A percentile compares a stretch with the other conserved stretches of the same genome.
These are phyloP conservation scores for Labyrinthula sp. DNA, from an alignment of 352 stramenopile genomes.

Conservation along the genomic window DNA sequence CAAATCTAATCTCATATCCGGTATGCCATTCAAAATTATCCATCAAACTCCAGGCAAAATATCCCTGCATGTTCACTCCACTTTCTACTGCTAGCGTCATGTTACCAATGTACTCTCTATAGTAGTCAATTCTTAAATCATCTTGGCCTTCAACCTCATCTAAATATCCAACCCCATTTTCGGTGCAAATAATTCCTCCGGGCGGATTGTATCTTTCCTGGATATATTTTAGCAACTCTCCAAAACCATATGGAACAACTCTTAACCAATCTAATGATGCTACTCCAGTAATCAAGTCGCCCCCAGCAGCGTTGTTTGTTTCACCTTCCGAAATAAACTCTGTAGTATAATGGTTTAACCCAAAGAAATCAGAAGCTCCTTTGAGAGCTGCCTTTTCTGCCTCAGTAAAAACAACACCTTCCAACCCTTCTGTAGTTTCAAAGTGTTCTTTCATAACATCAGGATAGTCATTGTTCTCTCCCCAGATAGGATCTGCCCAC, in stretches of 20 bases:
- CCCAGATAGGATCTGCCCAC: slow-evolving; percentile 68
- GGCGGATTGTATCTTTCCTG: slow-evolving; percentile 49
- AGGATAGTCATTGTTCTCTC: slow-evolving; percentile 66
- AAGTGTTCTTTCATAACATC: slow-evolving; percentile 61
- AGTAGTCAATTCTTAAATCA: too few relatives aligned
- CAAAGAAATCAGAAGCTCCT: slow-evolving; percentile 69
- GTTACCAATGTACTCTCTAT: slow-evolving; percentile 51
- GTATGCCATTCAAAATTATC: slow-evolving; percentile 81
- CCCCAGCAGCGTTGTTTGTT: neutral
- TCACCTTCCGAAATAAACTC: too few relatives aligned
- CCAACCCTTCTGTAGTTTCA: slow-evolving; percentile 47
- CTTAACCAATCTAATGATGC: too few relatives aligned
- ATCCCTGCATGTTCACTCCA: slow-evolving; percentile 52
- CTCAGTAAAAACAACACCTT: slow-evolving; percentile 62
- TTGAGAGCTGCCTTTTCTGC: slow-evolving; percentile 49
- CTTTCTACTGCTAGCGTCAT: slow-evolving; percentile 40
- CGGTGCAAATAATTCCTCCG: slow-evolving; percentile 59
- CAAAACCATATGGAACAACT: slow-evolving; percentile 51
- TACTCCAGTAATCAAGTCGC: neutral
- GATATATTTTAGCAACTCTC: slow-evolving; percentile 66
- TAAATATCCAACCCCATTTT: too few relatives aligned
- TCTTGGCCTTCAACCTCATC: too few relatives aligned
- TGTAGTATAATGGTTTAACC: slow-evolving; percentile 78
- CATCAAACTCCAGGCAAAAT: slow-evolving; percentile 71
- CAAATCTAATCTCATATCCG: slow-evolving; percentile 52